Conservation (phyloP, 164 flowering plant species). For the Piper longum region DNA sequence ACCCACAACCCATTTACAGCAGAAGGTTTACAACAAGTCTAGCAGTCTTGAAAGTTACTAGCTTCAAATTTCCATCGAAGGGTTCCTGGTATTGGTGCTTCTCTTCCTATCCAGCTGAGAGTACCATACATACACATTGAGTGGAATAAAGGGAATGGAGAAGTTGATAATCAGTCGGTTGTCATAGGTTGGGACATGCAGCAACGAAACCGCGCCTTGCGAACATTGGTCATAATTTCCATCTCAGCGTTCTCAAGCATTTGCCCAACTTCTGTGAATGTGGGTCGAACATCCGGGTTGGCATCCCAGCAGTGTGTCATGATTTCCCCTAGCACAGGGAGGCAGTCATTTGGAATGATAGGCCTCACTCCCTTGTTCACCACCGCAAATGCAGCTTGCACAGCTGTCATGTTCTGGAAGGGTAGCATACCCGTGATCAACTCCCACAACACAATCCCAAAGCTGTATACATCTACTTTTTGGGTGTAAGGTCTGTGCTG, state of each 20-base stretch:
- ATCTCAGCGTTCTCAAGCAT: conserved; percentile 82
- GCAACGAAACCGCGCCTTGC: conserved; percentile 86
- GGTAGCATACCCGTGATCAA: conserved; percentile 80
- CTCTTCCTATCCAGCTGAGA: not conserved
- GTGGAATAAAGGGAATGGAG: not conserved
- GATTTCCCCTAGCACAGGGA: conserved; percentile 66
- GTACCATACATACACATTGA: not conserved
- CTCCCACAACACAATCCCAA: conserved; percentile 92
- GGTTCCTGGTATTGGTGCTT: not conserved
- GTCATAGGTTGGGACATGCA: conserved; percentile 74
- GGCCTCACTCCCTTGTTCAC: conserved; percentile 81
- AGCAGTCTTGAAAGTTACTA: too few species aligned
- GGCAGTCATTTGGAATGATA: conserved; percentile 53
- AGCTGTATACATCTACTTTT: conserved; percentile 89
- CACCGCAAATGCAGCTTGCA: conserved; percentile 92
- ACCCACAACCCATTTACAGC: not conserved
- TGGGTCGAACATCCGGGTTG: conserved; percentile 73
- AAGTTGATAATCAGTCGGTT: conserved; percentile 26
- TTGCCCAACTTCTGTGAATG: conserved; percentile 56
- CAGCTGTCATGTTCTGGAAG: conserved; percentile 84
- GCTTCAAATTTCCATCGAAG: not conserved
- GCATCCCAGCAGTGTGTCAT: conserved; percentile 93
- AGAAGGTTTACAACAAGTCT: not conserved
- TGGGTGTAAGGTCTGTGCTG: conserved; percentile 87
- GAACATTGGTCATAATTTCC: conserved; percentile 66